Base-by-base conservation (phyloP, 1,139 yeast genomes). In the Scheffersomyces lignicola region DNA sequence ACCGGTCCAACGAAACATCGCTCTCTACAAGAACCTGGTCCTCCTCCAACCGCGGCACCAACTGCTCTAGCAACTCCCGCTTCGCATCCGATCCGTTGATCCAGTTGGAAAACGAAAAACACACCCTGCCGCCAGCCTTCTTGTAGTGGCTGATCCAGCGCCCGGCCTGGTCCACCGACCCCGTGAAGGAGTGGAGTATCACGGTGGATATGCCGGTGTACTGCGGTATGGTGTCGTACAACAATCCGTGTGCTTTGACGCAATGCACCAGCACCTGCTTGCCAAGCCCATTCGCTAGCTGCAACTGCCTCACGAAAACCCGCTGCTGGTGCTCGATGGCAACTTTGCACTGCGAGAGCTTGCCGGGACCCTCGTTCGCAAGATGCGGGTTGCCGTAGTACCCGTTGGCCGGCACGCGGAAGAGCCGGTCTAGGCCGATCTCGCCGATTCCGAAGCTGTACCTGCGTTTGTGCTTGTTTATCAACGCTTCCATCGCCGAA, bases 141-240 rank as follows among this genome's bases (percentile, higher is more conserved):
- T 49, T 48, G 39, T 54, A 62, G 23, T 45, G 45, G 29, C 62
- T 59, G 15, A 71, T 46, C 84, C 94, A 83, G 33, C 66, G 47
- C 34, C 65, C 62, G 4, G 79, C 74, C 38, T 80, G 82, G 37
- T 88, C 95, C 0, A 69, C 49, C 3, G 94, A 80, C 1, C 97
- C 97, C n/a, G 88, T 78, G 54, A 79, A 90, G 0, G 96, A 87
- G 53, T 90, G 97, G 20, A 90, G 65, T 23, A 88, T 76, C 1
- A 88, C 61, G 2, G 65, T 51, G 1, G 65, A 50, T 6, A 62
- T 48, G 14, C 43, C 34, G 16, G 31, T 22, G 33, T 47, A 61
- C 18, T 52, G 29, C 32, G 35, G 46, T 16, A 78, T 62, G 1
- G 60, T 49, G 8, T 82, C 83, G 37, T 62, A 77, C 16, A 85